Evolutionary conservation across 192 early-diverging fungal genomes (phyloP).

Genomic region (Podila minutissima): DNA sequence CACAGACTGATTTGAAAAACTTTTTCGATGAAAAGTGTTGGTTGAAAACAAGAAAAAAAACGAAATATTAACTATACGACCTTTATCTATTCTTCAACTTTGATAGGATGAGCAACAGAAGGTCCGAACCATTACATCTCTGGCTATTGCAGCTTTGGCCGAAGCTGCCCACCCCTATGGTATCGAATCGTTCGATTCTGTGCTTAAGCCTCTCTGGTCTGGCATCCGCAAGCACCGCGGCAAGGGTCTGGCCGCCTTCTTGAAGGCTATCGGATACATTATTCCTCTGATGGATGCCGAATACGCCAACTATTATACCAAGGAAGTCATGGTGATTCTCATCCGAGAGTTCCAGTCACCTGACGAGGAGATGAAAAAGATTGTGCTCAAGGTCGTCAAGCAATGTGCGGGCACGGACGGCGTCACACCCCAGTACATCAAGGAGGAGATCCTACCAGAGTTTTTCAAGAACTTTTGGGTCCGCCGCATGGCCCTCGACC

Average conservation of each 20-base stretch:
- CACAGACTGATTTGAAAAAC: too few species aligned
- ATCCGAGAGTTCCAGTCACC: slow-evolving; percentile 97
- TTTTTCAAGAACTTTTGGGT: slow-evolving; percentile 99
- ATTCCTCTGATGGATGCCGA: slow-evolving; percentile 98
- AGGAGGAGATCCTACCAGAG: slow-evolving; percentile 91
- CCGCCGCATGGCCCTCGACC: slow-evolving; percentile 95
- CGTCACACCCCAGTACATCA: slow-evolving; percentile 86
- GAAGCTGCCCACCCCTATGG: slow-evolving; percentile 98
- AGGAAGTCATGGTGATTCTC: slow-evolving; percentile 92
- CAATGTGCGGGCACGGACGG: slow-evolving; percentile 97
- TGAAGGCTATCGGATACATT: slow-evolving; percentile 99
- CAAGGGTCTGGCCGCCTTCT: slow-evolving; percentile 95
- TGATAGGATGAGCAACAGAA: slow-evolving; percentile 92
- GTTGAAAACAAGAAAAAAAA: too few species aligned
- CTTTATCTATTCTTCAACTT: not conserved
- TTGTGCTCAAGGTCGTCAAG: slow-evolving; percentile 96
- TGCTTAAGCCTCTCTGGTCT: slow-evolving; percentile 90
- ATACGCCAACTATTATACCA: slow-evolving; percentile 93
- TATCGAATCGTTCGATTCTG: slow-evolving; percentile 96
- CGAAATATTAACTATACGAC: too few species aligned
- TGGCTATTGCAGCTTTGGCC: slow-evolving; percentile 94
- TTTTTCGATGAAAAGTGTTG: too few species aligned
- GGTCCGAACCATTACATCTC: slow-evolving; percentile 93
- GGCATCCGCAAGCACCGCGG: slow-evolving; percentile 96
- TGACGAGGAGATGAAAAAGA: slow-evolving; percentile 99